These are phyloP conservation scores for Kwoniella dendrophila DNA, from an alignment of 768 basidiomycete species.

Conservation along the genomic window DNA sequence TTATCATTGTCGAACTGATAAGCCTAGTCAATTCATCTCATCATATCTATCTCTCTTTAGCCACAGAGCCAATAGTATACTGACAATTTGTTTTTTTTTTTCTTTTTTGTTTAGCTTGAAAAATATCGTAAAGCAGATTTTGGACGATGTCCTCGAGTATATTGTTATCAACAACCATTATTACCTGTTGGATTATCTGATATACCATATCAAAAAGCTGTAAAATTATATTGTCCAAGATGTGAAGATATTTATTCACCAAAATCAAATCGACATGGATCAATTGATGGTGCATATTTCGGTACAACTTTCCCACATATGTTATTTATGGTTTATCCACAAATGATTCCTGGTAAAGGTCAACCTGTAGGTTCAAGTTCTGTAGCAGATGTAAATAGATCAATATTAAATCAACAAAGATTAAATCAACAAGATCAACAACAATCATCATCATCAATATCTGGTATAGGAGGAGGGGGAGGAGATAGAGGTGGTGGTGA, in stretches of 20 bases:
- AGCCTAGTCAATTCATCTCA: not conserved
- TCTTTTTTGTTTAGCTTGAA: constrained; percentile 63
- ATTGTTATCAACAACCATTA: constrained; percentile 91
- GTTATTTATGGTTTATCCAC: constrained; percentile 94
- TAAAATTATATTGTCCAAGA: constrained; percentile 96
- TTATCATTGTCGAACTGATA: constrained; percentile 1
- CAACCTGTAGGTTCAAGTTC: constrained; percentile 38
- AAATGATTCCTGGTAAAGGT: constrained; percentile 81
- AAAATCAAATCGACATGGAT: constrained; percentile 93
- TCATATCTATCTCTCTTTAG: not conserved
- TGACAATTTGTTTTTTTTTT: not conserved
- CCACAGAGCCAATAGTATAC: not conserved
- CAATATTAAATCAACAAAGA: constrained; percentile 14
- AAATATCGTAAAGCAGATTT: constrained; percentile 99
- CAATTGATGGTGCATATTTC: constrained; percentile 98
- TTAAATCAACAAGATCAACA: not conserved
- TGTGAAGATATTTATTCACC: constrained; percentile 99
- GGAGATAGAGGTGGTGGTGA: too few relatives aligned
- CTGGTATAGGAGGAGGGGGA: constrained; percentile 28
- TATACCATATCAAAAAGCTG: constrained; percentile 96
- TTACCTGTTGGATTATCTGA: constrained; percentile 96
- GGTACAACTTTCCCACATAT: constrained; percentile 98
- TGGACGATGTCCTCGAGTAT: constrained; percentile 94
- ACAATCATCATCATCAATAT: too few relatives aligned
- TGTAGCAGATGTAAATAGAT: constrained; percentile 32